Base-by-base conservation (phyloP, 495 filamentous ascomycete genomes). In the Penicillium arizonense region DNA sequence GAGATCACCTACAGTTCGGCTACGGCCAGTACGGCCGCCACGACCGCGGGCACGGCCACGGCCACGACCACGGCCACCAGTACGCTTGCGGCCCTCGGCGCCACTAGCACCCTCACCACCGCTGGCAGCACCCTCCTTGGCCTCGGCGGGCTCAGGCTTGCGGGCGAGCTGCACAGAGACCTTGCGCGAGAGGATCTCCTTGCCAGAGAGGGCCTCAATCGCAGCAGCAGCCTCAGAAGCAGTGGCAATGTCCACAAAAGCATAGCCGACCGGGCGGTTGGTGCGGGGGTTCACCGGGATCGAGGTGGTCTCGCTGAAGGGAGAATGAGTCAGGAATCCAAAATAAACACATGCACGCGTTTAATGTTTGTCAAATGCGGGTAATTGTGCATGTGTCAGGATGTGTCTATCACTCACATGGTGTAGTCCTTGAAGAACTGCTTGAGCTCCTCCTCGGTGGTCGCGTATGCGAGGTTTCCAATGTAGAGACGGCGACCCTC, bases 281-380 rank as follows among this genome's bases (percentile, higher is more conserved):
- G 91, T 99, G 74, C 94, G 94, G 72, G 94, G 94, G 78, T 99
- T 97, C 80, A 93, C 96, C 51, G 94, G 94, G 70, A 99, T 99
- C 49, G 94, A 97, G 68, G 89, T 90, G 68, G 89, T 95, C 79
- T 99, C 94, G 77, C 94, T 98, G 62, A n/a, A 24, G 20, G 23
- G 8, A 23, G 26, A 23, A 53, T 43, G 30, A 47, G 57, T 35
- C 14, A 48, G 23, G 28, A 38, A 44, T 45, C 11, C 14, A 30
- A 37, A 26, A 16, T 23, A 47, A n/a, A 26, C n/a, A 24, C 4
- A 10, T 7, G 18, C 20, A 36, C 13, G 3, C 0, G 34, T 13
- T 16, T 9, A n/a, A 39, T 38, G 46, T 39, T 39, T 48, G 34
- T 2, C 12, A 5, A 30, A 18, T 14, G 33, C 36, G 33, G 45